Conservation (phyloP, 306 rosid genomes). For the Canavalia ensiformis region DNA sequence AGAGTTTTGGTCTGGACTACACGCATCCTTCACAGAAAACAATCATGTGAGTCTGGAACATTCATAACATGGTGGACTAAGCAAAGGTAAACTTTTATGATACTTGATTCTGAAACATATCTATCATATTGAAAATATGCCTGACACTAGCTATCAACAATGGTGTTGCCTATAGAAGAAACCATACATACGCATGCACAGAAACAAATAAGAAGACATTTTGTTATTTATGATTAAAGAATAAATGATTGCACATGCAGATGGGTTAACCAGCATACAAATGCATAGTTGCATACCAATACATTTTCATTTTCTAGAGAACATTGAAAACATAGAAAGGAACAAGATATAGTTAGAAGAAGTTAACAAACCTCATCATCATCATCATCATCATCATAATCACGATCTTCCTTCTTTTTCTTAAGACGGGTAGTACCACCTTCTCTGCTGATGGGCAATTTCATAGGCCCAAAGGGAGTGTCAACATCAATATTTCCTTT, state of each 20-base stretch:
- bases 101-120: slow-evolving; percentile 28
- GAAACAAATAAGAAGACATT: background rate
- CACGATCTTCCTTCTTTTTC: slow-evolving; percentile 81
- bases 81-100: background rate
- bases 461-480: slow-evolving; percentile 95
- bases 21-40: no score
- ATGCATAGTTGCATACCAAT: background rate
- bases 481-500: slow-evolving; percentile 85
- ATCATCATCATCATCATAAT: slow-evolving; percentile 57
- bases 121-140: slow-evolving; percentile 7
- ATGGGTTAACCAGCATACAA: background rate
- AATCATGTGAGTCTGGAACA: no score
- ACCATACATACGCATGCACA: slow-evolving; percentile 10
- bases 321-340: slow-evolving; percentile 15
- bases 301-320: background rate
- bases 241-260: background rate
- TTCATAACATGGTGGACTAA: background rate
- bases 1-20: no score
- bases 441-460: slow-evolving; percentile 87
- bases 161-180: background rate
- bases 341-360: slow-evolving; percentile 19
- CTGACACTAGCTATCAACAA: background rate
- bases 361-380: slow-evolving; percentile 75
- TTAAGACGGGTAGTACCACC: slow-evolving; percentile 94
- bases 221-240: slow-evolving; percentile 9